These are phyloP conservation scores for Boletus vermiculosoides DNA, from an alignment of 768 basidiomycete species.

Conservation along the genomic window DNA sequence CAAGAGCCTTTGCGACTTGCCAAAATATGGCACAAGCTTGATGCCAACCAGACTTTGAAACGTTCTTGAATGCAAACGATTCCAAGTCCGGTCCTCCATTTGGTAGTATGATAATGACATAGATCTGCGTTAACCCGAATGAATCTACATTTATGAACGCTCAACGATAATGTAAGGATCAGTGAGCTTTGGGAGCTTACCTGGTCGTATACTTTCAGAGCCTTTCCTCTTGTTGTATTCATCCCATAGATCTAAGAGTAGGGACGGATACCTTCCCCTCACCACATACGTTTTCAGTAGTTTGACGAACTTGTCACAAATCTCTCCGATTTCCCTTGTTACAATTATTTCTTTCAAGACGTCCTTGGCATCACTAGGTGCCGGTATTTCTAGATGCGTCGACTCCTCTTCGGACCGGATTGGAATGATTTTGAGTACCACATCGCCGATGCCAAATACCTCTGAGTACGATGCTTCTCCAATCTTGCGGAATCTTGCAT, in stretches of 20 bases:
- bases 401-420: constrained; percentile 51
- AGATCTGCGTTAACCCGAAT: constrained; percentile 74
- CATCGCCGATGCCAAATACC: constrained; percentile 86
- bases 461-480: constrained; percentile 98
- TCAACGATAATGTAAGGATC: constrained; percentile 3
- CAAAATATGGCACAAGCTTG: constrained; percentile 89
- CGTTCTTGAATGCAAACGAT: constrained; percentile 64
- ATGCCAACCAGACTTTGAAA: constrained; percentile 68
- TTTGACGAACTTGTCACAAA: constrained; percentile 75
- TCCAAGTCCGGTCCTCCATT: constrained; percentile 93
- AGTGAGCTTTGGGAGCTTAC: constrained; percentile 41
- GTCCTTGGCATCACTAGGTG: constrained; percentile 70
- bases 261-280: constrained; percentile 76
- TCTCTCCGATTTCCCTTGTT: constrained; percentile 71
- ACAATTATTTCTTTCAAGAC: constrained; percentile 80
- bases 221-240: constrained; percentile 71
- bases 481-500: constrained; percentile 68
- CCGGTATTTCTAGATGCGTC: constrained; percentile 47
- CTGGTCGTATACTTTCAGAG: constrained; percentile 82
- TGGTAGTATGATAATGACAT: constrained; percentile 86
- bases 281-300: constrained; percentile 85
- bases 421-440: constrained; percentile 90
- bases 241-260: constrained; percentile 85
- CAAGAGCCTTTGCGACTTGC: constrained; percentile 80
- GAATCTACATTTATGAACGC: constrained; percentile 48